A percentile compares a stretch with the other conserved stretches of the same genome.
Conservation (phyloP, 2,329 filamentous ascomycete genomes). For the Exophiala dermatitidis region DNA sequence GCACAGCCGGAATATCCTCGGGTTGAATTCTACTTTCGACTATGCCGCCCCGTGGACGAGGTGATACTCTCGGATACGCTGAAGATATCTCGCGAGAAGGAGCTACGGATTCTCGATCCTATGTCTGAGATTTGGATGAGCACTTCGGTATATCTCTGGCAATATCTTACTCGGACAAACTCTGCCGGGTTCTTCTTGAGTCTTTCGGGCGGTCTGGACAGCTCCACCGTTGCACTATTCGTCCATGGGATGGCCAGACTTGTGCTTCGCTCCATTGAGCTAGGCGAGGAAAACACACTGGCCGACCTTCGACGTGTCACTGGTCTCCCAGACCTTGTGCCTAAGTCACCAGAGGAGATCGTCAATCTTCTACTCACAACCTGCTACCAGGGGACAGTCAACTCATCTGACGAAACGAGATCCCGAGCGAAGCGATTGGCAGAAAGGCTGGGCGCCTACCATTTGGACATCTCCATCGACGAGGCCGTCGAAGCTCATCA, state of each 20-base stretch:
- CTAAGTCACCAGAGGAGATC: constrained; percentile 53
- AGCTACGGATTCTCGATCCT: constrained; percentile 51
- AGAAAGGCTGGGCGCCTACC: constrained; percentile 47
- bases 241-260: constrained; percentile 37
- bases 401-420: constrained; percentile 61
- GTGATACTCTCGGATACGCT: constrained; percentile 30
- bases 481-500: constrained; percentile 44
- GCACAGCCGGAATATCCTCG: constrained; percentile 41
- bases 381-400: constrained; percentile 63
- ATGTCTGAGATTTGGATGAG: constrained; percentile 59
- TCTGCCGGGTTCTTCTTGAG: constrained; percentile 36
- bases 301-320: constrained; percentile 28
- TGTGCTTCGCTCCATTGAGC: constrained; percentile 32
- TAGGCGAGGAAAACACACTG: constrained; percentile 31
- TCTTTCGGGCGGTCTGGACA: constrained; percentile 37
- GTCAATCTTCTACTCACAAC: constrained; percentile 56
- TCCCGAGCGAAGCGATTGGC: constrained; percentile 56
- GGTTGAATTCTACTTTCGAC: constrained; percentile 34
- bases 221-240: constrained; percentile 33
- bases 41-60: constrained; percentile 31
- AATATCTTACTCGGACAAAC: constrained; percentile 35
- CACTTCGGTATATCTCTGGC: constrained; percentile 40
- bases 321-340: constrained; percentile 28
- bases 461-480: constrained; percentile 69
- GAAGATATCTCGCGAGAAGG: constrained; percentile 40